Evolutionary conservation across 371 early-diverging fungal genomes (phyloP), one percentile per base, ranked within the genome.

Genomic region (Entomophthora muscae): DNA sequence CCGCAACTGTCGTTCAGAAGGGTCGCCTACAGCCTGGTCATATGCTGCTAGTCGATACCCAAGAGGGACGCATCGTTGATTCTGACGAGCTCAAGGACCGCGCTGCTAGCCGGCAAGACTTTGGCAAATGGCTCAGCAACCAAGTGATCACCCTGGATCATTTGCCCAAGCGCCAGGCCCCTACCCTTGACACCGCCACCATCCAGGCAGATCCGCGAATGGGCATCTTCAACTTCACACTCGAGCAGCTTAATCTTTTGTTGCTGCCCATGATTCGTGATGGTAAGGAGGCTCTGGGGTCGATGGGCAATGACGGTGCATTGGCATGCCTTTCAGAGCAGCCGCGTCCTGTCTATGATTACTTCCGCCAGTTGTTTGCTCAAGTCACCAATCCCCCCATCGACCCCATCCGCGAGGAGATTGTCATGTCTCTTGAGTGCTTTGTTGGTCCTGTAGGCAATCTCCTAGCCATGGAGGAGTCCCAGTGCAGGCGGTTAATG

Each of bases 381-480:
- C 98, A 97, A 73, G 98, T 95, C 56, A 93, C 94, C 60, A 93
- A 96, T 67, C 91, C 91, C 64, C 95, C 98, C 21, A 95, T 97
- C 64, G 98, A 97, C 76, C 95, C 98, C 31, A 95, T 97, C 70
- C 92, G 98, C 69, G 95, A 97, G 74, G 86, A 88, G 65, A 88
- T 95, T 66, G 93, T 95, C 76, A 97, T 95, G 96, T 89, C 90
- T 21, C 81, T 95, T 33, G 84, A 88, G 56, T 93, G 94, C 77
- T 88, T 89, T 71, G 81, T 97, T 24, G 98, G 98, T 32, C 91
- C 95, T 7, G 89, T 89, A 71, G 93, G 93, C 57, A 97, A 95
- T 68, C 75, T 95, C 61, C 79, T 95, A 32, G 91, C 91, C 67
- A 79, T 92, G 57, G 76, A 84, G 12, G 80, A 81, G 63, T 67